Evolutionary conservation across 163 green algal species (phyloP).

Genomic region (Scenedesmus sp.): DNA sequence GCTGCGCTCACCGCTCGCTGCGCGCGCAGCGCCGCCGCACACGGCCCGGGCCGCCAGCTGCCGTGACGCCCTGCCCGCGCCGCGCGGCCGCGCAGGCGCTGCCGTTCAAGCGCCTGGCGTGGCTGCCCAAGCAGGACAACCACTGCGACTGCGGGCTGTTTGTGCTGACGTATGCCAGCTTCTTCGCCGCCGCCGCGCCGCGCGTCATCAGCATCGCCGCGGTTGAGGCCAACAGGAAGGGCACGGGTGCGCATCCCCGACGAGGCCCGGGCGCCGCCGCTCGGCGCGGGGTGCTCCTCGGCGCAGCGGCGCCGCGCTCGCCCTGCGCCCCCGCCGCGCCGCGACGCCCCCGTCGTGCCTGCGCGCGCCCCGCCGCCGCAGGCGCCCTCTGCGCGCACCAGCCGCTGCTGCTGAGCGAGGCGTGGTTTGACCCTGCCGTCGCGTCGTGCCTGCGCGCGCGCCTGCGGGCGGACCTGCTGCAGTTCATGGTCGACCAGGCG

Average conservation of each 20-base stretch:
- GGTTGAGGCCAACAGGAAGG: background rate
- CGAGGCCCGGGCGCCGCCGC: background rate
- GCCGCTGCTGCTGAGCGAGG: slow-evolving; percentile 54
- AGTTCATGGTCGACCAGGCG: slow-evolving; percentile 33
- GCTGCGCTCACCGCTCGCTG: background rate
- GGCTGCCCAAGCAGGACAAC: slow-evolving; percentile 84
- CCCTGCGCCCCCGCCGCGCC: background rate
- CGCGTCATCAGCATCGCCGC: background rate
- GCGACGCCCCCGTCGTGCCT: background rate
- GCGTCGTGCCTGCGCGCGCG: slow-evolving; percentile 59
- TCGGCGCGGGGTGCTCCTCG: background rate
- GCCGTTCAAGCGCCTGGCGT: background rate
- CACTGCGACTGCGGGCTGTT: slow-evolving; percentile 95
- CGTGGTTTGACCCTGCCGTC: slow-evolving; percentile 71
- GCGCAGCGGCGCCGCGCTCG: background rate
- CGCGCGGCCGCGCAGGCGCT: background rate
- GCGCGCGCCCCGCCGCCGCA: slow-evolving; percentile 9
- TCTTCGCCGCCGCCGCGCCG: slow-evolving; percentile 69
- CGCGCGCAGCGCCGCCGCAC: too few relatives aligned
- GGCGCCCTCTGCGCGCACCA: background rate
- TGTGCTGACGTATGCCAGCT: slow-evolving; percentile 87
- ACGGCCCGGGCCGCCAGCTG: too few relatives aligned
- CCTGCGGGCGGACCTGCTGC: slow-evolving; percentile 47
- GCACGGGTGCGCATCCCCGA: background rate
- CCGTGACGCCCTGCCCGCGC: background rate